A percentile compares a stretch with the other conserved stretches of the same genome.
phyloP scores from a whole-genome alignment of 148 eudicot species.

The Hydrangea macrophylla region DNA sequence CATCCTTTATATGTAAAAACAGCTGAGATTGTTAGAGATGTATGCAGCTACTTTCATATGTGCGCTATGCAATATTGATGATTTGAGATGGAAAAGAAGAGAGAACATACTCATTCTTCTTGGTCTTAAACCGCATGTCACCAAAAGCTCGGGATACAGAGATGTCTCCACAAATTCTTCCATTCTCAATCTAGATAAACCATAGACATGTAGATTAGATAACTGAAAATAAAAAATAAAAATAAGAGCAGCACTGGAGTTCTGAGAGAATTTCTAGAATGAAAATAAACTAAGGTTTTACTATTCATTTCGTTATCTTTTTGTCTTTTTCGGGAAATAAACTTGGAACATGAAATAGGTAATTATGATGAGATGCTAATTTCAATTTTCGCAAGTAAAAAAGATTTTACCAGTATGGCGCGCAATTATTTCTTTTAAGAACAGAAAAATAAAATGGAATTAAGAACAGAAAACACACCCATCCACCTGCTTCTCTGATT shows the following conservation, averaged over 20 bases:
- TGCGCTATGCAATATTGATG: background rate
- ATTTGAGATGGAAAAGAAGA: conserved; percentile 6
- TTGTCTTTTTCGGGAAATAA: too few species aligned
- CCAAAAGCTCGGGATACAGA: conserved; percentile 98
- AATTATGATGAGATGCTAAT: background rate
- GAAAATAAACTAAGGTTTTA: background rate
- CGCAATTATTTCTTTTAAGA: background rate
- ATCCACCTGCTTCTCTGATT: conserved; percentile 98
- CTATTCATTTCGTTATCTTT: too few species aligned
- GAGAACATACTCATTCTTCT: conserved; percentile 72
- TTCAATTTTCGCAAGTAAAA: background rate
- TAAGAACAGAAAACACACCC: conserved; percentile 72
- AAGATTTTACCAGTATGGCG: background rate
- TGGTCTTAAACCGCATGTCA: conserved; percentile 92
- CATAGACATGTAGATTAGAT: conserved; percentile 9
- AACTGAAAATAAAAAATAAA: background rate
- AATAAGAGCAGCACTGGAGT: background rate
- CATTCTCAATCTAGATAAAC: conserved; percentile 63
- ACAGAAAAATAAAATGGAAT: conserved; percentile 9
- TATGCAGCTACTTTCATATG: background rate
- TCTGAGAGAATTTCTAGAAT: too few species aligned
- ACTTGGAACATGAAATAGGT: background rate
- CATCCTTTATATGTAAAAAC: conserved; percentile 55
- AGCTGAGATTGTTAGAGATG: conserved; percentile 3
- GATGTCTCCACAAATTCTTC: conserved; percentile 97